Percentiles rank a stretch among this genome's conserved stretches.
Conservation (phyloP, 2,329 filamentous ascomycete species). For the Fusarium phyllophilum region DNA sequence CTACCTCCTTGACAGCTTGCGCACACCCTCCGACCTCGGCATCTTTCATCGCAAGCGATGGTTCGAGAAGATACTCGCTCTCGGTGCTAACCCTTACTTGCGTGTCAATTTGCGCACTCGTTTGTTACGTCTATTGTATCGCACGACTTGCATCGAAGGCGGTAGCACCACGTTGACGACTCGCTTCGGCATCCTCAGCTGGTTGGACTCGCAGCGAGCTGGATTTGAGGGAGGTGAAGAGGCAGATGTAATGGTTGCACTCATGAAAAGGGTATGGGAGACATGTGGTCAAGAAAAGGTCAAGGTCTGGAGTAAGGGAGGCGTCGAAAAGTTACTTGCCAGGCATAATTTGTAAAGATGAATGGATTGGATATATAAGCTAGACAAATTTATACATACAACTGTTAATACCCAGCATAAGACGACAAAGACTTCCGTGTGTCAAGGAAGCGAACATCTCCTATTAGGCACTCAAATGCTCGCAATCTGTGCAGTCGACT, state of each 20-base stretch:
- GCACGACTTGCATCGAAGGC: conserved; percentile 72
- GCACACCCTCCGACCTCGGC: conserved; percentile 66
- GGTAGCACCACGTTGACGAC: conserved; percentile 86
- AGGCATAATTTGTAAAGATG: conserved; percentile 6
- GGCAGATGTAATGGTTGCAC: conserved; percentile 59
- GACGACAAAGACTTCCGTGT: background rate
- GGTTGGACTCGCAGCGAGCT: conserved; percentile 73
- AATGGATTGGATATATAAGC: conserved; percentile 3
- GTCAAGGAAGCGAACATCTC: background rate
- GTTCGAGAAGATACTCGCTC: conserved; percentile 78
- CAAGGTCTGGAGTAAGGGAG: conserved; percentile 70
- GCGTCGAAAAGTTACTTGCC: conserved; percentile 48
- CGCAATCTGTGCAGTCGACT: background rate
- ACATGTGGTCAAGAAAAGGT: conserved; percentile 75
- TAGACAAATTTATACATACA: conserved; percentile 9
- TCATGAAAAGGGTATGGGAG: conserved; percentile 69
- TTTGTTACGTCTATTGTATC: conserved; percentile 70
- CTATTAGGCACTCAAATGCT: background rate
- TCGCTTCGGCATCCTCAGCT: conserved; percentile 77
- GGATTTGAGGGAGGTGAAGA: conserved; percentile 56
- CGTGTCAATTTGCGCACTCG: conserved; percentile 68
- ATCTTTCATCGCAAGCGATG: conserved; percentile 71
- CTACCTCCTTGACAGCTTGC: conserved; percentile 75
- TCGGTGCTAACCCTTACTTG: conserved; percentile 75
- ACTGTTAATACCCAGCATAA: conserved; percentile 34